These are phyloP conservation scores for Trametes sanguinea DNA, from an alignment of 768 basidiomycete species.

Conservation along the genomic window DNA sequence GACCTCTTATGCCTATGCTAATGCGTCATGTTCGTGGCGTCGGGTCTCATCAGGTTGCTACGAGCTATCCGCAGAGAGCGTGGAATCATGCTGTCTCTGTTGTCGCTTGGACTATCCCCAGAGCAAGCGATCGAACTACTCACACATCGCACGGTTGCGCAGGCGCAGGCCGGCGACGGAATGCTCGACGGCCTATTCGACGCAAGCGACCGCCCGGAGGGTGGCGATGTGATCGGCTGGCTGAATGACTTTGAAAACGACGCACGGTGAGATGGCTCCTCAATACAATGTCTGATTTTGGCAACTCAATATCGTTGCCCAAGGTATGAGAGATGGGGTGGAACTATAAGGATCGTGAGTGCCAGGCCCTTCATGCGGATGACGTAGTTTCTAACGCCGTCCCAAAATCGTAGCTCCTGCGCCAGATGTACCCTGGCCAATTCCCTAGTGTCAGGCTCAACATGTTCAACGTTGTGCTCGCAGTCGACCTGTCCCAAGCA, in stretches of 20 bases:
- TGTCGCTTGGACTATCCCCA: constrained; percentile 60
- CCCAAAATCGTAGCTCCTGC: constrained; percentile 54
- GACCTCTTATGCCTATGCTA: not conserved
- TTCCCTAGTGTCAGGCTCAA: constrained; percentile 76
- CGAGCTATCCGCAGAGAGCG: constrained; percentile 76
- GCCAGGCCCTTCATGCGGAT: too few relatives aligned
- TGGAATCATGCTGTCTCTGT: constrained; percentile 56
- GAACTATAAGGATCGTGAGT: constrained; percentile 21
- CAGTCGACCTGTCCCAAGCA: constrained; percentile 74
- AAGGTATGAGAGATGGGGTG: constrained; percentile 28
- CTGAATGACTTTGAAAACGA: constrained; percentile 94
- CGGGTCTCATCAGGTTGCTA: constrained; percentile 50
- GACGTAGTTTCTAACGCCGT: too few relatives aligned
- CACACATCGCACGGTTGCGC: constrained; percentile 59
- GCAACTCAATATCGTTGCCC: not conserved
- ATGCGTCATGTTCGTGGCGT: too few relatives aligned
- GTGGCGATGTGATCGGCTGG: constrained; percentile 72
- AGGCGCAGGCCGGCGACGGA: constrained; percentile 49
- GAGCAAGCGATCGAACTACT: constrained; percentile 73
- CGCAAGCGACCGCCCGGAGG: constrained; percentile 84
- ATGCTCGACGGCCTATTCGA: constrained; percentile 81
- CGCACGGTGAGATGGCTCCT: constrained; percentile 47
- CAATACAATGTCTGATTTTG: too few relatives aligned
- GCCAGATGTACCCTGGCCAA: constrained; percentile 78
- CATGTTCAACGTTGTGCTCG: constrained; percentile 79